Conservation (phyloP, 2,329 filamentous ascomycete species). For the Sporothrix pallida region DNA sequence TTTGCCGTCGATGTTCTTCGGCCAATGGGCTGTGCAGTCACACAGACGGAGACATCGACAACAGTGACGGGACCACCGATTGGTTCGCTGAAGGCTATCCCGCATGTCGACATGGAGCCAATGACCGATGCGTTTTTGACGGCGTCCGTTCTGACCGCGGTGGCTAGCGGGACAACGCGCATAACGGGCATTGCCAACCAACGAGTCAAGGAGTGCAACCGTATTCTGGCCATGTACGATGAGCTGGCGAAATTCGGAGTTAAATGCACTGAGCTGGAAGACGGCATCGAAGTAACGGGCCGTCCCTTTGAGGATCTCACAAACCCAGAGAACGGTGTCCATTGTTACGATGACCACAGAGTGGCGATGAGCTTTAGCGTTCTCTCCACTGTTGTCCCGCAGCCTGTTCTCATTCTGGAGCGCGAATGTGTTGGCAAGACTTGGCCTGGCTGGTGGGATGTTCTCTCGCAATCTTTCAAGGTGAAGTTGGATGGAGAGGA, state of each 20-base stretch:
- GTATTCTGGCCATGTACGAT: slow-evolving; percentile 93
- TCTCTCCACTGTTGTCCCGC: slow-evolving; percentile 72
- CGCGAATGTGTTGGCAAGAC: slow-evolving; percentile 96
- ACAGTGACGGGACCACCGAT: slow-evolving; percentile 87
- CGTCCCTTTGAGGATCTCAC: slow-evolving; percentile 54
- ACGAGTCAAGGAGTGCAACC: slow-evolving; percentile 96
- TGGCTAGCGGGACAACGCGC: slow-evolving; percentile 79
- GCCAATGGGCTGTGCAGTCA: slow-evolving; percentile 92
- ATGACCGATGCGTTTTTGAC: slow-evolving; percentile 99
- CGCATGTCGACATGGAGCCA: slow-evolving; percentile 94
- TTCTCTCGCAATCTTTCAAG: slow-evolving; percentile 76
- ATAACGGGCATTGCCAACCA: slow-evolving; percentile 98
- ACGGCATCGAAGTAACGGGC: slow-evolving; percentile 81
- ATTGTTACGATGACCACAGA: slow-evolving; percentile 96
- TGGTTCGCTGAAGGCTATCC: slow-evolving; percentile 74
- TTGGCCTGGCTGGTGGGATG: slow-evolving; percentile 99
- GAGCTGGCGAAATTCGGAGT: slow-evolving; percentile 95
- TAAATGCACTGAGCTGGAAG: slow-evolving; percentile 82
- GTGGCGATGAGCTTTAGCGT: slow-evolving; percentile 99
- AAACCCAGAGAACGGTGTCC: slow-evolving; percentile 70
- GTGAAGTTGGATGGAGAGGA: slow-evolving; percentile 79
- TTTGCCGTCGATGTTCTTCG: slow-evolving; percentile 89
- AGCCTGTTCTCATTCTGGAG: slow-evolving; percentile 79
- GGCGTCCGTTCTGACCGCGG: slow-evolving; percentile 88
- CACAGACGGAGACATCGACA: slow-evolving; percentile 83